Conservation (phyloP, 2,329 filamentous ascomycete species). For the Pseudocercospora eumusae region DNA sequence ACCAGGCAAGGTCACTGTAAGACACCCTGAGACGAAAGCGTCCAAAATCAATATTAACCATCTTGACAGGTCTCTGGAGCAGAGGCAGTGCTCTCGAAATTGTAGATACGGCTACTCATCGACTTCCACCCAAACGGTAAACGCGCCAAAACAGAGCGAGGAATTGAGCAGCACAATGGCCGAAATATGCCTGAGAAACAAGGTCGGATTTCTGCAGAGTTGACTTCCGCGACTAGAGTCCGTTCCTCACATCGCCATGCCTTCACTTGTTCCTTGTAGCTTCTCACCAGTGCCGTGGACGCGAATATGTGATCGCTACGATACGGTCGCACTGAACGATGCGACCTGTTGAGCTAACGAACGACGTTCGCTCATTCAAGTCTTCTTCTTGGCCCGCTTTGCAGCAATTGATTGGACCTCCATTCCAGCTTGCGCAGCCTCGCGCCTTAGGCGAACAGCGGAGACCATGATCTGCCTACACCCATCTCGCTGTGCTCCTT, state of each 20-base stretch:
- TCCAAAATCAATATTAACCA: slow-evolving; percentile 8
- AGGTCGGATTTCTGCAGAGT: not conserved
- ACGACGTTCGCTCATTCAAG: not conserved
- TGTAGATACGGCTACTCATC: slow-evolving; percentile 19
- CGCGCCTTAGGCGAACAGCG: not conserved
- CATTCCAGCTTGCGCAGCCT: not conserved
- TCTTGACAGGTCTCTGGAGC: slow-evolving; percentile 31
- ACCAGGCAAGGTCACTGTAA: slow-evolving; percentile 51
- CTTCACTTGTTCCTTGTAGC: not conserved
- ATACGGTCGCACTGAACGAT: not conserved
- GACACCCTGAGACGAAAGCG: slow-evolving; percentile 19
- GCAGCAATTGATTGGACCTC: not conserved
- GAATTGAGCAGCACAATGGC: not conserved
- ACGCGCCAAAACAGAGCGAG: not conserved
- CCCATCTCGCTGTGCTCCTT: not conserved
- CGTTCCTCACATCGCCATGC: not conserved
- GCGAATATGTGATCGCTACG: not conserved
- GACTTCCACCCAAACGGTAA: not conserved
- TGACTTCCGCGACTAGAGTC: not conserved
- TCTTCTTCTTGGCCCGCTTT: not conserved
- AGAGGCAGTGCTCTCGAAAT: slow-evolving; percentile 33
- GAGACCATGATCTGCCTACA: not conserved
- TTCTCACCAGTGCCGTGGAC: not conserved
- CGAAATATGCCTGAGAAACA: not conserved
- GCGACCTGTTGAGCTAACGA: not conserved